Conservation (phyloP, 805 yeast species). For the Saturnispora kantuleensis region DNA sequence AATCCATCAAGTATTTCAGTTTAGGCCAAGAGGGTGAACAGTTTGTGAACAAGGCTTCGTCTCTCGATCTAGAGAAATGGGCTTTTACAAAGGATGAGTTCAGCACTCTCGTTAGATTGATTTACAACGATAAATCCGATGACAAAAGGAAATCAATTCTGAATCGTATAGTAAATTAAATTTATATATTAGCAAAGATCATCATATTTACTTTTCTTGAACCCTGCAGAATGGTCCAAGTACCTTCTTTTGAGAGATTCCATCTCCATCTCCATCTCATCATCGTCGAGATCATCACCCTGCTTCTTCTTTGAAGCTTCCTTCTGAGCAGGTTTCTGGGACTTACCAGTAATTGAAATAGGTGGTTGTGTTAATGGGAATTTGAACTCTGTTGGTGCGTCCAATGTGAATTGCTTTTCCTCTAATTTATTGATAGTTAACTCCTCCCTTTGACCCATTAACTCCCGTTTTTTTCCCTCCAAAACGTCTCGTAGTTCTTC, state of each 20-base stretch:
- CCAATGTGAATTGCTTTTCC: slow-evolving; percentile 13
- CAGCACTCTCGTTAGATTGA: slow-evolving; percentile 42
- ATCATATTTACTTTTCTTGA: slow-evolving; percentile 5
- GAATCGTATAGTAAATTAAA: slow-evolving; percentile 6
- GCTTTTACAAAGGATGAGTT: slow-evolving; percentile 35
- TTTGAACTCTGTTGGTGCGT: slow-evolving; percentile 17
- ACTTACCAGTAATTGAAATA: slow-evolving; percentile 7
- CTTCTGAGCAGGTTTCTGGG: background rate
- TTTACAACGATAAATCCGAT: slow-evolving; percentile 31
- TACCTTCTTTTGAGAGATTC: slow-evolving; percentile 3
- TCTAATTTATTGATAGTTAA: background rate
- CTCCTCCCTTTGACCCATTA: slow-evolving; percentile 6
- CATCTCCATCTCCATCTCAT: background rate
- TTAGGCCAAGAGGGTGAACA: slow-evolving; percentile 19
- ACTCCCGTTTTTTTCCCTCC: slow-evolving; percentile 22
- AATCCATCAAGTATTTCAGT: slow-evolving; percentile 47
- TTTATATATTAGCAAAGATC: slow-evolving; percentile 7
- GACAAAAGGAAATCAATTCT: slow-evolving; percentile 3
- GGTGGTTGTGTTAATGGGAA: slow-evolving; percentile 22
- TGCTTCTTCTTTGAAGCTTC: background rate
- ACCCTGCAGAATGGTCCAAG: background rate
- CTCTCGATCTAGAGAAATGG: slow-evolving; percentile 4
- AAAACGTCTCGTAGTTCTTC: slow-evolving; percentile 31
- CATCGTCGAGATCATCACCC: slow-evolving; percentile 2
- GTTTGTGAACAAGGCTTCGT: slow-evolving; percentile 4